Evolutionary conservation across 2,329 filamentous ascomycete species (phyloP), one percentile per base, ranked within the genome.

Genomic region (Penicillium sp.): DNA sequence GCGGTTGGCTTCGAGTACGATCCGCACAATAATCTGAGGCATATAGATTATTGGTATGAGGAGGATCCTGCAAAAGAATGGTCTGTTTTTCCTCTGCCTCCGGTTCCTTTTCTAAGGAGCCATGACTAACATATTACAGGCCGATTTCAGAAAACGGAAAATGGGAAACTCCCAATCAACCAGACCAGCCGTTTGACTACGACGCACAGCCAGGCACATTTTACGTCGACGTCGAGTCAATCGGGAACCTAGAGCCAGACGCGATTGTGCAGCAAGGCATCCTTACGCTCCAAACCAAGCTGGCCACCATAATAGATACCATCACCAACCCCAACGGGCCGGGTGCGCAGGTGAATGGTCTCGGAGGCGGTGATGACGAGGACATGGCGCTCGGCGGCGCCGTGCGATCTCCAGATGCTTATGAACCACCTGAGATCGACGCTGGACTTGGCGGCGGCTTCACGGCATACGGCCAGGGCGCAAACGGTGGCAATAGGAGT

Each of bases 1-100:
- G 94, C 94, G 3, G 87, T 99, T 42, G 92, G 91, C 23, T 99
- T 99, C 71, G 94, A 99, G 74, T 99, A 99, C 74, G 94, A 99
- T 71, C 94, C 94, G 59, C 89, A 95, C 74, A 99, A 99, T 78
- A 97, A 96, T 77, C 79, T 99, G 63, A 84, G 87, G 63, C 94
- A 99, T 74, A 81, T 94, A 56, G 90, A 96, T 68, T 85, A 96
- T 74, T 99, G 94, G 94, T 97, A 91, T 71, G 94, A 99, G 79
- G 83, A 87, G 64, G 89, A 95, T 74, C 76, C 90, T 1, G 81
- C 83, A 58, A 83, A 85, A 67, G 93, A 97, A 80, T 97, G 92
- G 92, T 95, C 72, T 11, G 73, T 74, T 60, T 52, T 52, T 43
- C 23, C 52, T 47, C 35, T 14, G 49, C 30, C 28, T 7, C 45